Evolutionary conservation across 495 filamentous ascomycete species (phyloP), one percentile per base, ranked within the genome.

Genomic region (Podospora anserina): DNA sequence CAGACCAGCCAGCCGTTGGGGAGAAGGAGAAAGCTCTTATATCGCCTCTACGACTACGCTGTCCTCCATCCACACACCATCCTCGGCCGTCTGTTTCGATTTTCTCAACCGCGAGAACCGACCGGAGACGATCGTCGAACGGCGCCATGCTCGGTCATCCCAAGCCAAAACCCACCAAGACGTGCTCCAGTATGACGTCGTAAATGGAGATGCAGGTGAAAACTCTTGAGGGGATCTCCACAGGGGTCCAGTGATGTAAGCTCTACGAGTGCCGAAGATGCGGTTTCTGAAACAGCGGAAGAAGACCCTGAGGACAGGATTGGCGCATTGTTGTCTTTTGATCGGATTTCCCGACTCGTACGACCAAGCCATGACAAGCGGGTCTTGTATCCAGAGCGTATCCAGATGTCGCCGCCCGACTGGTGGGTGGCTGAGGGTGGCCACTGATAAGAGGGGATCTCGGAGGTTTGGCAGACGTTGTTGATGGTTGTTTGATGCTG

Each of bases 161-260:
- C 30, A 32, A 32, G 18, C 32, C 30, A 63, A 19, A 32, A 63
- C 32, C 61, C 61, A 63, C 61, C 27, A 32, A 23, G 16, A 16
- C 5, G 26, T 34, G 63, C 64, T 64, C 68, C 68, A 63, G 26
- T 66, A 69, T 69, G 68, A 69, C 68, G 68, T 49, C 68, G 62
- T 20, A 4, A 6, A 62, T 57, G 57, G 58, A 58, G 34, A 54
- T 66, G 64, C 11, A 20, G 55, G n/a, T 26, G n/a, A 26, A 58
- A 58, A 64, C 59, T 64, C 55, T 28, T 66, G 54, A 30, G 49
- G 66, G 13, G 19, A 62, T 44, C 34, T 59, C 26, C 64, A 66
- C 68, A 54, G 18, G 60, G 28, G 28, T 28, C 59, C 64, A 62
- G n/a, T 20, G 55, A 19, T 58, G 55, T 26, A 58, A 58, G n/a